These are phyloP conservation scores for Mortierella alpina DNA, from an alignment of 192 early-diverging fungal species.

Conservation along the genomic window DNA sequence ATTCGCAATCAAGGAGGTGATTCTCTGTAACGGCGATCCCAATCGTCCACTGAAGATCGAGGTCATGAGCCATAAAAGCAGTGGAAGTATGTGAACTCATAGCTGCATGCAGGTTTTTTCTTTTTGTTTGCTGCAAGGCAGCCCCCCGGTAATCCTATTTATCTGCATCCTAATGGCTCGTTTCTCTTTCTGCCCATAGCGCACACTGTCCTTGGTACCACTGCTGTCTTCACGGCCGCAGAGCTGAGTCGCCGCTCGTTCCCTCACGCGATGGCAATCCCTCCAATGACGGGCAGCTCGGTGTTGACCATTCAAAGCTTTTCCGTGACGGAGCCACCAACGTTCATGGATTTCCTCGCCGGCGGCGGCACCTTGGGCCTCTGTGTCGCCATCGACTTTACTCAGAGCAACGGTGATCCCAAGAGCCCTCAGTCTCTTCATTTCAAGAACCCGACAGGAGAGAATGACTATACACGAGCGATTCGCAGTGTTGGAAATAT, in stretches of 20 bases:
- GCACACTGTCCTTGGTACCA: slow-evolving; percentile 27
- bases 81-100: slow-evolving; percentile 20
- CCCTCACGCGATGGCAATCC: slow-evolving; percentile 29
- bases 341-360: slow-evolving; percentile 65
- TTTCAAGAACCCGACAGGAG: slow-evolving; percentile 37
- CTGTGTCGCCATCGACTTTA: slow-evolving; percentile 67
- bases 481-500: slow-evolving; percentile 61
- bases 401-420: slow-evolving; percentile 63
- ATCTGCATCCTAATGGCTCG: background rate
- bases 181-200: slow-evolving; percentile 7
- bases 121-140: background rate
- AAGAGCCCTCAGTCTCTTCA: slow-evolving; percentile 56
- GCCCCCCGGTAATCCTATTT: no score
- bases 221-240: slow-evolving; percentile 15
- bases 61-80: slow-evolving; percentile 39
- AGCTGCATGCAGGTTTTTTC: background rate
- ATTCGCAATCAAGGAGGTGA: slow-evolving; percentile 39
- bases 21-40: slow-evolving; percentile 48
- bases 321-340: slow-evolving; percentile 31
- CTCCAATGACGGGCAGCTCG: slow-evolving; percentile 25
- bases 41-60: slow-evolving; percentile 32
- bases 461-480: slow-evolving; percentile 64
- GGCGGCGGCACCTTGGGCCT: slow-evolving; percentile 60
- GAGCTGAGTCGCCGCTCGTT: slow-evolving; percentile 23
- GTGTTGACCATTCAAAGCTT: slow-evolving; percentile 30